These are phyloP conservation scores for Xylariales sp. DNA, from an alignment of 2,329 filamentous ascomycete genomes.

Conservation along the genomic window DNA sequence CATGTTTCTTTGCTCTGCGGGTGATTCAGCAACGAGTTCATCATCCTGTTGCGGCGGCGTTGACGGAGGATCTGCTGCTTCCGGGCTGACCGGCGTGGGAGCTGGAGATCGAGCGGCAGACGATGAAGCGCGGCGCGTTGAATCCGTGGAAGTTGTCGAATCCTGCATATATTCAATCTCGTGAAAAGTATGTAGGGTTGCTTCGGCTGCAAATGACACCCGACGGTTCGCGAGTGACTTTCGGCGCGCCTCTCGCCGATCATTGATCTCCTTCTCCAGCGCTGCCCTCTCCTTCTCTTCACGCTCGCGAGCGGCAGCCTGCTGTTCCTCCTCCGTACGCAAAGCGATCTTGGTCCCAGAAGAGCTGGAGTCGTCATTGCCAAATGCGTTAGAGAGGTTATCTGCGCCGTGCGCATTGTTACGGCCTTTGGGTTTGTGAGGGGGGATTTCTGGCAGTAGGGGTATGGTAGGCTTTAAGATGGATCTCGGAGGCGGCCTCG, in stretches of 20 bases:
- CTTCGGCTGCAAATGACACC: constrained; percentile 95
- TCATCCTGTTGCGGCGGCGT: constrained; percentile 60
- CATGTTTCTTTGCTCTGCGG: constrained; percentile 60
- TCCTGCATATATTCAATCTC: constrained; percentile 87
- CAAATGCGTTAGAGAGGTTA: constrained; percentile 41
- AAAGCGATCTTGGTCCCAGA: constrained; percentile 57
- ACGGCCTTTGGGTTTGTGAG: constrained; percentile 58
- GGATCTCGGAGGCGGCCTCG: constrained; percentile 53
- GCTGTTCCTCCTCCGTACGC: constrained; percentile 66
- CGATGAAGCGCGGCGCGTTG: constrained; percentile 68
- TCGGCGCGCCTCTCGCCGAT: constrained; percentile 80
- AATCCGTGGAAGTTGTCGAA: constrained; percentile 75
- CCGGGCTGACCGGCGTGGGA: constrained; percentile 25
- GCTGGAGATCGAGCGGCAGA: constrained; percentile 30
- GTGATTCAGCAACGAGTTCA: constrained; percentile 51
- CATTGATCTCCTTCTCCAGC: constrained; percentile 56
- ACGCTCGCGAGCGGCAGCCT: constrained; percentile 63
- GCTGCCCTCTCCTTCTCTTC: constrained; percentile 61
- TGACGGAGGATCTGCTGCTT: constrained; percentile 54
- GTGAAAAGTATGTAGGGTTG: constrained; percentile 95
- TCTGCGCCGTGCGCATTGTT: constrained; percentile 38
- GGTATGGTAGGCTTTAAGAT: constrained; percentile 80
- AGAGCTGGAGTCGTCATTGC: constrained; percentile 24
- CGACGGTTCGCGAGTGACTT: constrained; percentile 91
- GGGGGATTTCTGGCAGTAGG: constrained; percentile 61